These are phyloP conservation scores for Rhazya stricta DNA, from an alignment of 257 asterid genomes.

Conservation along the genomic window DNA sequence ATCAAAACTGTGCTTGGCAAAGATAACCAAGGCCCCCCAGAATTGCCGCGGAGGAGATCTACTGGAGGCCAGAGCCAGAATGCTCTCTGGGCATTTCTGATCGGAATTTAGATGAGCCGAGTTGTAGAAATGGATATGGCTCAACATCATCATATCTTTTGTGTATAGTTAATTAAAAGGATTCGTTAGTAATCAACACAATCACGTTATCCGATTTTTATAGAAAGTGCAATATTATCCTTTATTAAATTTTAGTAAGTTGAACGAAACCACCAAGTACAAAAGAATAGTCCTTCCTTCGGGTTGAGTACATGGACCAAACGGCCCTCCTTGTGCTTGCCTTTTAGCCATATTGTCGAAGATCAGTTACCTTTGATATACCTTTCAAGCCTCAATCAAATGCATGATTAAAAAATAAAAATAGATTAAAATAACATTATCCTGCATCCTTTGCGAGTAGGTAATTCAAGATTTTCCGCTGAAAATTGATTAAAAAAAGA, in stretches of 20 bases:
- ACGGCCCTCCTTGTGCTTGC: slow-evolving; percentile 2
- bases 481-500: background rate
- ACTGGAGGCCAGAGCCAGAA: background rate
- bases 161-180: background rate
- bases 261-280: background rate
- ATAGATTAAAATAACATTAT: too few species aligned
- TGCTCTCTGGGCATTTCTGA: background rate
- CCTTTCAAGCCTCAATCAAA: too few species aligned
- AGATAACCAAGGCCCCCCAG: too few species aligned
- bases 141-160: background rate
- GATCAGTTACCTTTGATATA: background rate
- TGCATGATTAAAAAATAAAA: too few species aligned
- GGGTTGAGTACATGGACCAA: background rate
- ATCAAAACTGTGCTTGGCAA: background rate
- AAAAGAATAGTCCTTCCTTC: background rate
- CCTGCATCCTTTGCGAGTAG: background rate
- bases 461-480: background rate
- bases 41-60: background rate
- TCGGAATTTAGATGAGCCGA: too few species aligned
- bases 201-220: too few species aligned
- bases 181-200: background rate
- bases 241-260: background rate
- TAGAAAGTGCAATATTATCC: background rate
- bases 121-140: too few species aligned
- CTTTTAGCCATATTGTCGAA: background rate